Conservation (phyloP, 2,329 filamentous ascomycete species). For the Pezicula carpinea region DNA sequence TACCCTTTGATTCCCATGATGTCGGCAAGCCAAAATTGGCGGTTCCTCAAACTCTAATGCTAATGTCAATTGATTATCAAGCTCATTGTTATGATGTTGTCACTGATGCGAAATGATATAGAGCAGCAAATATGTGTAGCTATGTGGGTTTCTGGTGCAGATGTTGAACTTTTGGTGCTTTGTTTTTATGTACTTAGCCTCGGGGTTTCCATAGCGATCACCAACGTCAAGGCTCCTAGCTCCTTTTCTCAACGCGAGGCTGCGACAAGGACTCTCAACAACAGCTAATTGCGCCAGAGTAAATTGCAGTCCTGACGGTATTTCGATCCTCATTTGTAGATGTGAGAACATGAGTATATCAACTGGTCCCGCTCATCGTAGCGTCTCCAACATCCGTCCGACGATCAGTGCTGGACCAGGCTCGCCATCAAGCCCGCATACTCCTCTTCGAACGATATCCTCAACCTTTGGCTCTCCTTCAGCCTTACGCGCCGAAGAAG, state of each 20-base stretch:
- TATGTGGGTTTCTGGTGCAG: background rate
- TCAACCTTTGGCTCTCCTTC: slow-evolving; percentile 55
- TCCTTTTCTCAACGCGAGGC: background rate
- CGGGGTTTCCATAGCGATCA: slow-evolving; percentile 6
- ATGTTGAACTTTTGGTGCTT: background rate
- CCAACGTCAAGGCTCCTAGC: background rate
- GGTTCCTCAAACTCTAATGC: background rate
- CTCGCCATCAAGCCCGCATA: slow-evolving; percentile 50
- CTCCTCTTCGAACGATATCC: slow-evolving; percentile 48
- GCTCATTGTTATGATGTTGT: background rate
- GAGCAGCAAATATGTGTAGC: background rate
- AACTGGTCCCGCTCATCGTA: slow-evolving; percentile 47
- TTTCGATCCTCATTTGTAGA: slow-evolving; percentile 3
- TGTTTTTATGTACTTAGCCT: background rate
- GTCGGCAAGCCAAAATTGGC: slow-evolving; percentile 7
- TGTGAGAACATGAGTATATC: slow-evolving; percentile 23
- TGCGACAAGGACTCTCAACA: background rate
- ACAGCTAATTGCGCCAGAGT: no score
- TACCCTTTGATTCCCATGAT: slow-evolving; percentile 65
- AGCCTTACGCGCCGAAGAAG: slow-evolving; percentile 71
- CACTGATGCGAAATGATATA: no score
- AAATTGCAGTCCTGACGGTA: background rate
- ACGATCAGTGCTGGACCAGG: slow-evolving; percentile 12
- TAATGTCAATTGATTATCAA: background rate
- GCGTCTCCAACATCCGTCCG: slow-evolving; percentile 51